Conservation (phyloP, 164 flowering plant species). For the Nymphaea thermarum region DNA sequence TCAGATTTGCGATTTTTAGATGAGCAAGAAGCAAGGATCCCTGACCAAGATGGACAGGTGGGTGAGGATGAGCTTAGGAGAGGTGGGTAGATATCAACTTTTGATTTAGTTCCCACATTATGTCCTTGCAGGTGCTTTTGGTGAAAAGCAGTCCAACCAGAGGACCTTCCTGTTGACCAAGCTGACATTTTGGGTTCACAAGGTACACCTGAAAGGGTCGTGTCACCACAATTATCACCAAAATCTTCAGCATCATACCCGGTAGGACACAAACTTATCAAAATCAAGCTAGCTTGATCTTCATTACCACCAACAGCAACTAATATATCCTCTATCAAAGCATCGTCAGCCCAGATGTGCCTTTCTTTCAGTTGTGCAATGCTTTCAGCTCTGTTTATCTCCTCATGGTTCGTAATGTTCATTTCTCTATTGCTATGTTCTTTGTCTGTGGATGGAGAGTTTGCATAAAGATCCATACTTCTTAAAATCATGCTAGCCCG, state of each 20-base stretch:
- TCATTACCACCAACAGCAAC: conserved; percentile 39
- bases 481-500: conserved; percentile 43
- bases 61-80: conserved; percentile 12
- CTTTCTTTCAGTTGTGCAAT: conserved; percentile 30
- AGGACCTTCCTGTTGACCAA: conserved; percentile 19
- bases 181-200: conserved; percentile 20
- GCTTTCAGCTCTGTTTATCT: conserved; percentile 4
- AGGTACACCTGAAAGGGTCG: conserved; percentile 5
- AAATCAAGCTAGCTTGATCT: conserved; percentile 35
- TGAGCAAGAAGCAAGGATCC: no score
- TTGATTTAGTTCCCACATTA: conserved; percentile 12
- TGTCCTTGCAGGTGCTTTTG: conserved; percentile 32
- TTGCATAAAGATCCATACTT: conserved; percentile 23
- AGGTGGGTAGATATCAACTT: conserved; percentile 46
- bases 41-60: conserved; percentile 1
- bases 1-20: background rate
- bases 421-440: conserved; percentile 1
- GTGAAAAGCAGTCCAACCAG: conserved; percentile 79
- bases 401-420: conserved; percentile 3
- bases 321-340: conserved; percentile 66
- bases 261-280: conserved; percentile 29
- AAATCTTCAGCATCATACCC: conserved; percentile 1
- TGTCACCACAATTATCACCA: background rate
- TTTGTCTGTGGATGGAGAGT: conserved; percentile 9
- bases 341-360: conserved; percentile 55